These are phyloP conservation scores for Camelina neglecta DNA, from an alignment of 345 rosid genomes.

Conservation along the genomic window DNA sequence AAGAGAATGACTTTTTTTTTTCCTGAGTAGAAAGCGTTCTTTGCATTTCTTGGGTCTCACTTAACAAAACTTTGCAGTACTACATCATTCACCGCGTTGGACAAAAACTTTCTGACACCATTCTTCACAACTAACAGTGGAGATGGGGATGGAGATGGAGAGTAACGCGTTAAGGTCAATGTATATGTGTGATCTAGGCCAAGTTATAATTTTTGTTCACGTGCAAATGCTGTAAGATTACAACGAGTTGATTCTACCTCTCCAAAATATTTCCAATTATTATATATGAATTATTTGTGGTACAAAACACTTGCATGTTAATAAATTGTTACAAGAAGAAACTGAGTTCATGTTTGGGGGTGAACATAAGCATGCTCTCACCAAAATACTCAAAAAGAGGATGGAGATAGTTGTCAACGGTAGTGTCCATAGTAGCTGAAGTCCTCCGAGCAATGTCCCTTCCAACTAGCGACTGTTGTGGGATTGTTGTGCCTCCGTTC, in stretches of 20 bases:
- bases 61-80: slow-evolving; percentile 54
- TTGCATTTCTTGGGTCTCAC: slow-evolving; percentile 23
- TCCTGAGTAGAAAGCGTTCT: not conserved
- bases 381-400: slow-evolving; percentile 67
- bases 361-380: slow-evolving; percentile 70
- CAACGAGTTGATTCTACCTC: slow-evolving; percentile 3
- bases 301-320: slow-evolving; percentile 2
- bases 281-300: slow-evolving; percentile 4
- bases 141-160: slow-evolving; percentile 67
- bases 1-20: not conserved
- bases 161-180: slow-evolving; percentile 12
- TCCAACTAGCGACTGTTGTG: slow-evolving; percentile 50
- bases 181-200: slow-evolving; percentile 1
- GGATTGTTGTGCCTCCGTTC: slow-evolving; percentile 50
- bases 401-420: slow-evolving; percentile 60
- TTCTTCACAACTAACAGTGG: slow-evolving; percentile 81
- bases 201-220: slow-evolving; percentile 8
- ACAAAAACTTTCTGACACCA: slow-evolving; percentile 78
- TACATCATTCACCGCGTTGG: slow-evolving; percentile 72
- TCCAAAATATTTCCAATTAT: not conserved
- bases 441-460: slow-evolving; percentile 47
- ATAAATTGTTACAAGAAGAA: slow-evolving; percentile 58
- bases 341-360: slow-evolving; percentile 64
- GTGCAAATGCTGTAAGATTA: slow-evolving; percentile 14
- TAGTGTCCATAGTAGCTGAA: slow-evolving; percentile 53